These are phyloP conservation scores for Protostelium mycophagum DNA, from an alignment of 78 protist genomes.

Conservation along the genomic window DNA sequence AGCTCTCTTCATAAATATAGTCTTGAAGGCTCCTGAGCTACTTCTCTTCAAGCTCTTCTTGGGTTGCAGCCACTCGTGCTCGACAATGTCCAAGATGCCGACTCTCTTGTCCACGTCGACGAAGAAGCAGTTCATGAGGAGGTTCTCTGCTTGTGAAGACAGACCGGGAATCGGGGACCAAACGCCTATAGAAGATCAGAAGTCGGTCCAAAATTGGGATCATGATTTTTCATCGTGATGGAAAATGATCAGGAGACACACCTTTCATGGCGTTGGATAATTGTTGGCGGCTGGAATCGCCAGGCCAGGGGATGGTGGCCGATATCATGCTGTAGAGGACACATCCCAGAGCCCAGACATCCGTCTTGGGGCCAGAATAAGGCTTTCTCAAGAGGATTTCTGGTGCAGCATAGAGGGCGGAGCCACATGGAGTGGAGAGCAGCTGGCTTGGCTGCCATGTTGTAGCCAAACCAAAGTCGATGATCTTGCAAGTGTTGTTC, in stretches of 20 bases:
- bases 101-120: no score
- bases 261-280: background rate
- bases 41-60: no score
- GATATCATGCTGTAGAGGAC: background rate
- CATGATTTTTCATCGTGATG: no score
- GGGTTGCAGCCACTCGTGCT: no score
- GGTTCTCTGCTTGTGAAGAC: background rate
- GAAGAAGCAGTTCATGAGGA: no score
- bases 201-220: no score
- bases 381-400: background rate
- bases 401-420: background rate
- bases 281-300: background rate
- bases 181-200: no score
- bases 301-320: background rate
- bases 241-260: no score
- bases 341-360: background rate
- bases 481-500: background rate
- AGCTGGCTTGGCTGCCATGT: background rate
- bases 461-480: background rate
- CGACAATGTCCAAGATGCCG: no score
- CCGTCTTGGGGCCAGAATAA: background rate
- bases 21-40: no score
- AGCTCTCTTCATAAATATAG: no score
- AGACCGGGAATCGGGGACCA: background rate
- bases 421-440: background rate